Evolutionary conservation across 805 yeast genomes (phyloP), one percentile per base, ranked within the genome.

Genomic region (Candida anglica): DNA sequence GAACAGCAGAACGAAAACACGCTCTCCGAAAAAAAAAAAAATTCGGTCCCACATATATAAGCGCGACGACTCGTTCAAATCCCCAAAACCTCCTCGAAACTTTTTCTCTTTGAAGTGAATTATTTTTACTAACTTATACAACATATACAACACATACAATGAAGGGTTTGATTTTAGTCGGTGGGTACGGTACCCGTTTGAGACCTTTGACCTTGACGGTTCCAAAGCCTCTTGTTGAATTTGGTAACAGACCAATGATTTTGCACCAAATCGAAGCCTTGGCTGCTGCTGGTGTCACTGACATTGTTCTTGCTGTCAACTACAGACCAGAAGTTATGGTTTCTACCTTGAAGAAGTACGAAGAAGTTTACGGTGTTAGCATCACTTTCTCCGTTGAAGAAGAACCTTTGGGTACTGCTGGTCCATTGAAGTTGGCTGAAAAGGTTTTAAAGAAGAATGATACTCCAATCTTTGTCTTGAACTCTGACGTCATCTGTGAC

Each of bases 321-420:
- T 93, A 93, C 81, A 84, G 96, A 68, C 98, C 99, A 42, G 98
- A 93, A 73, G 95, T 88, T 48, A 93, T 93, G 99, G 98, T 91
- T 47, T 81, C 85, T 50, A 83, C 98, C 42, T 77, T 93, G 58
- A 76, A 93, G 70, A 79, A 89, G 69, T 93, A 91, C 77, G 98
- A 93, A 73, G 72, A 81, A 59, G 87, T 81, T 66, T 93, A 86
- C 68, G 97, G 96, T 64, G 95, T 93, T 47, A 71, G 74, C 52
- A 93, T 93, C 69, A 88, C 97, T 37, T 93, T 94, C 71, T 87
- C 96, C 41, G 97, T 93, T 48, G 99, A 93, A 75, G 93, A 91
- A 61, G 99, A 93, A 75, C 99, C 99, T 41, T 79, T 93, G 61
- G 99, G 98, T 49, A 93, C 99, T 48, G 98, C 98, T 50, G 99